A percentile compares a stretch with the other conserved stretches of the same genome.
Evolutionary conservation across 768 basidiomycete species (phyloP).

Genomic region (Serendipita sp.): DNA sequence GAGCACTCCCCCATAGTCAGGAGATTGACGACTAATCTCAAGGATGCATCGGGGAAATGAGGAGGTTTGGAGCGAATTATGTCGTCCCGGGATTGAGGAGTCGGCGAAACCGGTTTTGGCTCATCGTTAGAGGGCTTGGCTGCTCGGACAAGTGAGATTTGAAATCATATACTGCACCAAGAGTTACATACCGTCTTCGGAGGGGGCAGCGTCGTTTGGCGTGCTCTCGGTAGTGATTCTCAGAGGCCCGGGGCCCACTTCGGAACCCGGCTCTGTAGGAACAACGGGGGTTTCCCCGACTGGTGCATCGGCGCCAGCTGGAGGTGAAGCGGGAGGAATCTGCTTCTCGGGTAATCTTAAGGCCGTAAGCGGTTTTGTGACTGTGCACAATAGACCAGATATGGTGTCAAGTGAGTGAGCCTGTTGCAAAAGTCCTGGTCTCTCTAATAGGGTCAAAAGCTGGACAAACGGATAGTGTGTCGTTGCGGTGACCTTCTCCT

Average conservation of each 20-base stretch:
- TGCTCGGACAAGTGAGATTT: neutral
- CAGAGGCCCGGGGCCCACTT: constrained; percentile 1
- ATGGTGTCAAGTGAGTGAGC: constrained; percentile 88
- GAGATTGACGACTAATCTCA: constrained; percentile 90
- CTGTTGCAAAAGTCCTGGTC: constrained; percentile 69
- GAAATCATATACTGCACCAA: constrained; percentile 18
- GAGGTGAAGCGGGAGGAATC: constrained; percentile 5
- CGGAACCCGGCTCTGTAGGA: constrained; percentile 12
- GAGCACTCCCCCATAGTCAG: constrained; percentile 96
- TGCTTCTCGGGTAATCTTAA: constrained; percentile 36
- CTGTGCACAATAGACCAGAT: constrained; percentile 69
- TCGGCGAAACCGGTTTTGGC: neutral
- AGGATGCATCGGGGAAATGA: constrained; percentile 66
- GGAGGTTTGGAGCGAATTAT: constrained; percentile 53
- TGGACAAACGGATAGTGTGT: constrained; percentile 86
- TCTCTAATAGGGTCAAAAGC: constrained; percentile 73
- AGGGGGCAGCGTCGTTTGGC: neutral
- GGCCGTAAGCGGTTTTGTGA: constrained; percentile 67
- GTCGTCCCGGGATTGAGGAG: constrained; percentile 9
- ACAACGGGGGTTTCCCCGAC: constrained; percentile 9
- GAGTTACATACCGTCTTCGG: neutral
- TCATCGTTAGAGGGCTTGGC: neutral
- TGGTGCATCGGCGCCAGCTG: constrained; percentile 5
- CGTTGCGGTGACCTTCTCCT: constrained; percentile 69
- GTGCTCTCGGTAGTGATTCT: neutral